phyloP scores from a whole-genome alignment of 306 rosid genomes.

The Cucumis hystrix region DNA sequence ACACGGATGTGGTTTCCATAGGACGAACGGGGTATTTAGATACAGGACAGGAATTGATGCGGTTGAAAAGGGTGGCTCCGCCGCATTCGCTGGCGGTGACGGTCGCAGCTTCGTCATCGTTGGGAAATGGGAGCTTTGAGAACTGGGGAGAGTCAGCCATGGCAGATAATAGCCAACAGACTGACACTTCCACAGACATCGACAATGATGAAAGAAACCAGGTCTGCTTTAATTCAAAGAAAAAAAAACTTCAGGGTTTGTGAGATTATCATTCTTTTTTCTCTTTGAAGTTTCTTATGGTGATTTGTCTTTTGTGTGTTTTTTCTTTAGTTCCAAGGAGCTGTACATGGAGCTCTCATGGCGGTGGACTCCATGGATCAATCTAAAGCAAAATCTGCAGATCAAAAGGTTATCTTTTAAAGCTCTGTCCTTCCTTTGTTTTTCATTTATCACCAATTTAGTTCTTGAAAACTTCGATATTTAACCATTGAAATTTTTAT shows the following conservation, averaged over 20 bases:
- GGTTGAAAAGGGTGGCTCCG: constrained; percentile 19
- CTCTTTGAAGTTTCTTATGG: background rate
- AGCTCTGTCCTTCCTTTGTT: background rate
- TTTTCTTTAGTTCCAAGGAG: constrained; percentile 30
- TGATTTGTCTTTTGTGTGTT: background rate
- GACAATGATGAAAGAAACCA: constrained; percentile 47
- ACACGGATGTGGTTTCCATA: constrained; percentile 32
- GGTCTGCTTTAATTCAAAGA: constrained; percentile 8
- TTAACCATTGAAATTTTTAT: background rate
- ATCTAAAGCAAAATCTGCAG: constrained; percentile 33
- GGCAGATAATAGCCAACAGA: constrained; percentile 55
- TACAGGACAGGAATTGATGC: constrained; percentile 28
- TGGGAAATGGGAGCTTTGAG: constrained; percentile 55
- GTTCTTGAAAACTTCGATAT: background rate
- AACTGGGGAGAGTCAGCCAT: constrained; percentile 68
- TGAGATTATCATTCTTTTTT: background rate
- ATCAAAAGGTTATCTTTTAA: constrained; percentile 33
- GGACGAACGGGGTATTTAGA: constrained; percentile 36
- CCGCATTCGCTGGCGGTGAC: constrained; percentile 1
- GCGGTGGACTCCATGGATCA: constrained; percentile 45
- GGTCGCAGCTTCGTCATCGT: constrained; percentile 18
- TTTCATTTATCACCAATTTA: background rate
- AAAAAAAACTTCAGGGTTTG: background rate
- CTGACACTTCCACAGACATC: constrained; percentile 66
- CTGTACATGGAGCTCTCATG: constrained; percentile 25